These are phyloP conservation scores for Tylopilus vinaceipallidus DNA, from an alignment of 768 basidiomycete genomes.

Conservation along the genomic window DNA sequence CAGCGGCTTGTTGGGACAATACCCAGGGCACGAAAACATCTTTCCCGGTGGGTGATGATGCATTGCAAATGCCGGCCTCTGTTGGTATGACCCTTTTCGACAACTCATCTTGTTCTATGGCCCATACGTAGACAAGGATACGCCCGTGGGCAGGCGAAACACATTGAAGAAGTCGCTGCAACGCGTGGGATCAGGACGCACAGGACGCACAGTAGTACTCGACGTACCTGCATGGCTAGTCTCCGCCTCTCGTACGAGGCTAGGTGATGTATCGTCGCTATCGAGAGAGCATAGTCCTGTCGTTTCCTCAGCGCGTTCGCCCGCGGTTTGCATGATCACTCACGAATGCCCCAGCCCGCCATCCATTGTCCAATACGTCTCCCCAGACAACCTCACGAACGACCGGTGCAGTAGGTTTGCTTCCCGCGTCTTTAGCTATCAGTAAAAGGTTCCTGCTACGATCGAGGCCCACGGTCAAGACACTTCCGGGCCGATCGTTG, in stretches of 20 bases:
- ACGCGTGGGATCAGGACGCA: neutral
- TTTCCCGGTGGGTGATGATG: conserved; percentile 41
- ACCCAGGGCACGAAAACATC: conserved; percentile 95
- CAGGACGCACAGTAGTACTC: neutral
- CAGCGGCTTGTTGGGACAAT: conserved; percentile 38
- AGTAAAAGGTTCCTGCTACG: conserved; percentile 75
- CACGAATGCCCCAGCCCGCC: conserved; percentile 83
- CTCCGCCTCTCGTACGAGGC: conserved; percentile 74
- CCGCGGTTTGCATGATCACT: conserved; percentile 27
- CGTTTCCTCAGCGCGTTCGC: conserved; percentile 1
- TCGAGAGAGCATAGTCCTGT: conserved; percentile 95
- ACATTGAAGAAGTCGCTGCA: conserved; percentile 58
- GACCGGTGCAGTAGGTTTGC: conserved; percentile 19
- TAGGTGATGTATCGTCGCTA: conserved; percentile 96
- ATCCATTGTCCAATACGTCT: conserved; percentile 69
- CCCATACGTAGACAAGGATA: conserved; percentile 94
- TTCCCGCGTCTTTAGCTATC: conserved; percentile 68
- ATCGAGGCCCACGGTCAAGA: conserved; percentile 84
- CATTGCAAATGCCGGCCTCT: neutral
- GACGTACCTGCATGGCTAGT: conserved; percentile 66
- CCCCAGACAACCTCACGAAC: conserved; percentile 76
- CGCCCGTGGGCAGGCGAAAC: conserved; percentile 73
- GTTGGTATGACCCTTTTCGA: conserved; percentile 70
- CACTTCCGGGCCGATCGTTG: conserved; percentile 51
- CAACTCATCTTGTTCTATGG: conserved; percentile 84